Base-by-base conservation (phyloP, 371 early-diverging fungal genomes). In the Synchytrium microbalum region DNA sequence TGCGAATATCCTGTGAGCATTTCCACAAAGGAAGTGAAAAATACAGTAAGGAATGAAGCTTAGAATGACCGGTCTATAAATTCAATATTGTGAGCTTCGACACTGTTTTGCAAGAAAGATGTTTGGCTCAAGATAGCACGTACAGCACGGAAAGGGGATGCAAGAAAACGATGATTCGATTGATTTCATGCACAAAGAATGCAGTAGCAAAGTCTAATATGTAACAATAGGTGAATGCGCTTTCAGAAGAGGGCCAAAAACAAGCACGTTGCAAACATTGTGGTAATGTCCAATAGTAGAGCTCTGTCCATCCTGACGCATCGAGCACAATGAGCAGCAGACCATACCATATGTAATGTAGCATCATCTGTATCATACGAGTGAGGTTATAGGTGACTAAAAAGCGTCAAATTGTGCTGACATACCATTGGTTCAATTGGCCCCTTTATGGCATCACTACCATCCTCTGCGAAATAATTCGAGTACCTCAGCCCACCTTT, bases 301-400 rank as follows among this genome's bases (percentile, higher is more conserved):
- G 38, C 32, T 55, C 62, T 24, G 61, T 65, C 69, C 69, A 69
- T 54, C 57, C 53, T 5, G 64, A 51, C 26, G 59, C 55, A 52
- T 68, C 61, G 3, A 60, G 54, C 23, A 60, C 60, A 27, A 68
- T 51, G 13, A 71, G 64, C 16, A 71, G n/a, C 14, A 60, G 3
- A 14, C 68, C 69, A 58, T 63, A 71, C 69, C 68, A 68, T 3
- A 66, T 54, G 58, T 71, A 71, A 54, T 71, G 72, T 24, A 32
- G 2, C 19, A 58, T 26, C 70, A 70, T 70, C 67, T 70, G 23
- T 58, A 30, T 24, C 5, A 46, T 10, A 24, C 25, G 61, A 31
- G 10, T 8, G n/a, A 2, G 14, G 14, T 29, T 30, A 0, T 30
- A 27, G 24, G 27, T 23, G 53, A 25, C n/a, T 26, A 27, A 60